Evolutionary conservation across 129 eudicot species (phyloP).

Genomic region (Flaveria bidentis): DNA sequence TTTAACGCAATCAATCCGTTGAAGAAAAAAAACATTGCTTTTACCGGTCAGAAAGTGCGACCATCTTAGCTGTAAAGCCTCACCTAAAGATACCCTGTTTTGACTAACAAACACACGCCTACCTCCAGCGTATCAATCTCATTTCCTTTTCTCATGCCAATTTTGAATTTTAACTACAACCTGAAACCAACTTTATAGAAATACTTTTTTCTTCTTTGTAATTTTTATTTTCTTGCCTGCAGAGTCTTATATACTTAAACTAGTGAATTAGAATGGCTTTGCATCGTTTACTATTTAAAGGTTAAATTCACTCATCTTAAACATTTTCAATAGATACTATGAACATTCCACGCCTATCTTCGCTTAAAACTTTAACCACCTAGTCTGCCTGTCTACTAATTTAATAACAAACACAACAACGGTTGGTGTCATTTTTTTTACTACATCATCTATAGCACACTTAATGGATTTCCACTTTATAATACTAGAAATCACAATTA

Average conservation of each 20-base stretch:
- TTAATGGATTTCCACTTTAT: background rate
- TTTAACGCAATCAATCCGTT: constrained; percentile 28
- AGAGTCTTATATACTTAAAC: too few species aligned
- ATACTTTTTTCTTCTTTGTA: background rate
- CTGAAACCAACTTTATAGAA: background rate
- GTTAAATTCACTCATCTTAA: background rate
- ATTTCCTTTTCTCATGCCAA: background rate
- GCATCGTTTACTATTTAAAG: too few species aligned
- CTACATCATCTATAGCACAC: background rate
- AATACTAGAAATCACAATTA: too few species aligned
- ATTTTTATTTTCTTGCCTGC: too few species aligned
- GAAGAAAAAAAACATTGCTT: constrained; percentile 4
- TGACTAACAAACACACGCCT: background rate
- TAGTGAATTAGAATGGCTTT: too few species aligned
- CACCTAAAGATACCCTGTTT: constrained; percentile 10
- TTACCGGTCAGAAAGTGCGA: constrained; percentile 15
- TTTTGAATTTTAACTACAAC: background rate
- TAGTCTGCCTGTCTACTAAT: background rate
- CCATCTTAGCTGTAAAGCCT: constrained; percentile 33
- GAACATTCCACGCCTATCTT: background rate
- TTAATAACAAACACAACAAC: background rate
- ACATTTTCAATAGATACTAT: too few species aligned
- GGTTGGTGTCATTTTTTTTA: background rate
- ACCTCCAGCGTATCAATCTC: background rate
- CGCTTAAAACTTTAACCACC: constrained; percentile 2